Base-by-base conservation (phyloP, 257 asterid genomes). In the Nicotiana tomentosiformis region DNA sequence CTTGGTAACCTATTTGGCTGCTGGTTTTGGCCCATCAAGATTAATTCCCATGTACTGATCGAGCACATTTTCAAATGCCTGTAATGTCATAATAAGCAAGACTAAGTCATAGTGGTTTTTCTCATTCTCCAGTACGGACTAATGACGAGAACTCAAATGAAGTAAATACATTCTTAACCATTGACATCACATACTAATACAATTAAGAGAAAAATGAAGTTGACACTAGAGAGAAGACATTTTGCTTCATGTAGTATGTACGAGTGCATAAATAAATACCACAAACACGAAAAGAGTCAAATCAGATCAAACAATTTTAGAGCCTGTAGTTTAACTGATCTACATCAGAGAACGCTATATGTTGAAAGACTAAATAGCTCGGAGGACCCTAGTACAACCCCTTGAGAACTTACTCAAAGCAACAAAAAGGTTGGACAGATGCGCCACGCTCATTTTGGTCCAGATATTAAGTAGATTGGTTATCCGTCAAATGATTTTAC, bases 41-140 rank as follows among this genome's bases (percentile, higher is more conserved):
- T 89, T 86, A 78, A 91, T 61, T 84, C 95, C 93, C 93, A 93
- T 80, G 87, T 90, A 89, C 80, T 88, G 95, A 82, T 84, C 93
- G 85, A 93, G 89, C 87, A 92, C 97, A 84, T 92, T 91, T 85
- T 89, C 89, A 91, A 90, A 94, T 79, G 89, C 89, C 92, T 89
- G 87, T 53, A 76, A 51, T 76, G 64, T 51, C 80, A 76, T 76
- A 12, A 76, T 76, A 76, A 15, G 80, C 46, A 76, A 29, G 29
- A 43, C 0, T 51, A 29, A 76, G 80, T 76, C 35, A 53, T 76
- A 7, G 15, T 76, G 16, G 80, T 76, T 39, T 51, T 76, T 61
- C 64, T 26, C 80, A 0, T 76, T 61, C 37, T 26, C 30, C 46
- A 76, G 37, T 51, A 14, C 16, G 58, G 80, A 76, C 17, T 76